These are phyloP conservation scores for Theileria annulata DNA, from an alignment of 169 alveolate species.

Conservation along the genomic window DNA sequence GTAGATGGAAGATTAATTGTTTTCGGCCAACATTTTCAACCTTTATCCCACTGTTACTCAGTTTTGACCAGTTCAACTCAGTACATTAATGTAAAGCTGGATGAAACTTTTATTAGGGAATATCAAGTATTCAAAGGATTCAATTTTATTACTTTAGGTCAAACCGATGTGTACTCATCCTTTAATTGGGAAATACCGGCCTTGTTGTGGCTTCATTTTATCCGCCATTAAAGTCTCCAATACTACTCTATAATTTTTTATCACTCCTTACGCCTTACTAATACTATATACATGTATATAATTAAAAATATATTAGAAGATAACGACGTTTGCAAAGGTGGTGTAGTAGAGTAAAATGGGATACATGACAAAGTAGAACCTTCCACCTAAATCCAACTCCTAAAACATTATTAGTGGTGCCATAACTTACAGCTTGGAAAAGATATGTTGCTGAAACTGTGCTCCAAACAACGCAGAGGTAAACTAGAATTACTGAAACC, in stretches of 20 bases:
- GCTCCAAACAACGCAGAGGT: constrained; percentile 62
- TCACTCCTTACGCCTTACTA: background rate
- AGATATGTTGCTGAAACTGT: constrained; percentile 57
- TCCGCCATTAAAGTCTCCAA: constrained; percentile 51
- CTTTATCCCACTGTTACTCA: constrained; percentile 47
- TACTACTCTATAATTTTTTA: background rate
- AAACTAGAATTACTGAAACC: constrained; percentile 21
- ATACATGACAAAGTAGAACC: constrained; percentile 44
- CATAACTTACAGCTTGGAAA: constrained; percentile 23
- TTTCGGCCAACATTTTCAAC: constrained; percentile 64
- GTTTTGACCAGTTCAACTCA: constrained; percentile 25
- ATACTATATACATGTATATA: no score
- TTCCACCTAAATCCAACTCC: constrained; percentile 34
- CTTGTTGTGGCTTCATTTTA: constrained; percentile 58
- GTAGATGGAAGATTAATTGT: constrained; percentile 55
- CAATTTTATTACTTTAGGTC: constrained; percentile 13
- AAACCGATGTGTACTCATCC: constrained; percentile 58
- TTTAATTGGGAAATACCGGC: constrained; percentile 45
- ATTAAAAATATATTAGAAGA: no score
- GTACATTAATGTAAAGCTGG: constrained; percentile 56
- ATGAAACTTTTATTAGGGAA: constrained; percentile 54
- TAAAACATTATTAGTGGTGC: background rate
- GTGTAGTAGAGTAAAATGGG: constrained; percentile 46
- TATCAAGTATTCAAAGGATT: constrained; percentile 28
- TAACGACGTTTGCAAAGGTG: constrained; percentile 47